Evolutionary conservation across 495 filamentous ascomycete genomes (phyloP).

Genomic region (Trichoderma reesei): DNA sequence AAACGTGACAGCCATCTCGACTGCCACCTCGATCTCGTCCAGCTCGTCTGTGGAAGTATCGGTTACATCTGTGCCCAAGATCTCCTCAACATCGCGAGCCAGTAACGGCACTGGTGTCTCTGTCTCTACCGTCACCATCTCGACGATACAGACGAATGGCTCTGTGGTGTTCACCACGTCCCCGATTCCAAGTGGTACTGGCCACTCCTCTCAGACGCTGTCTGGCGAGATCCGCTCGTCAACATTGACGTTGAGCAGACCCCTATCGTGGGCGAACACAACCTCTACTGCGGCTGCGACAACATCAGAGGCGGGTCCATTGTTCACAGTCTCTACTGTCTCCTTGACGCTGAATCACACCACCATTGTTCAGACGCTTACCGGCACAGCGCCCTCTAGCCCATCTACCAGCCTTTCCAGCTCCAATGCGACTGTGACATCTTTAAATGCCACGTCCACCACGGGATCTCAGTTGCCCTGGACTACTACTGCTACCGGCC

Average conservation of each 20-base stretch:
- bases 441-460: not conserved
- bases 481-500: not conserved
- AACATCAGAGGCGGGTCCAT: not conserved
- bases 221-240: not conserved
- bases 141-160: not conserved
- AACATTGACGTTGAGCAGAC: not conserved
- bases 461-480: not conserved
- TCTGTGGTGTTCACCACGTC: not conserved
- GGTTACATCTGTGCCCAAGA: not conserved
- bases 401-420: not conserved
- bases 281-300: not conserved
- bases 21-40: constrained; percentile 11
- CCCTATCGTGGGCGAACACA: not conserved
- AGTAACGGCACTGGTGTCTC: not conserved
- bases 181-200: not conserved
- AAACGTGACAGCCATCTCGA: not conserved
- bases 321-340: not conserved
- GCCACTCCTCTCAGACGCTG: not conserved
- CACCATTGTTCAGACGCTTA: not conserved
- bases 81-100: not conserved
- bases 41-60: not conserved
- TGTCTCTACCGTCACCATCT: not conserved
- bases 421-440: not conserved
- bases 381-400: not conserved
- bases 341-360: not conserved